A percentile compares a stretch with the other conserved stretches of the same genome.
Conservation (phyloP, 345 rosid species). For the Ceriops decandra region DNA sequence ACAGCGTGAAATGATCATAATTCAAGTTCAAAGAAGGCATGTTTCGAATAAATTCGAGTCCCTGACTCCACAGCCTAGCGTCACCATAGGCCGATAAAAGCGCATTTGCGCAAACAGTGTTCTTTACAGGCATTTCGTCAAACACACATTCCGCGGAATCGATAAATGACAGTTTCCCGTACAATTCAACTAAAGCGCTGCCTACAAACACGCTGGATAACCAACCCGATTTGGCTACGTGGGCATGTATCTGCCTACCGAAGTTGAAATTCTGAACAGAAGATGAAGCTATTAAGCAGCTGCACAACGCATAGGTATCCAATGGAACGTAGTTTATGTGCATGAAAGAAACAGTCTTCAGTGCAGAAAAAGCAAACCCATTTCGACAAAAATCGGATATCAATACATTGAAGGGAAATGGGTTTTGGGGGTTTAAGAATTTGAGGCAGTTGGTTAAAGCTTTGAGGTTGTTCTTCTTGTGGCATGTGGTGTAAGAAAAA, state of each 20-base stretch:
- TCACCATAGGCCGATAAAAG: conserved; percentile 43
- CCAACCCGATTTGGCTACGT: conserved; percentile 39
- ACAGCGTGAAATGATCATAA: conserved; percentile 45
- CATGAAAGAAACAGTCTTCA: conserved; percentile 44
- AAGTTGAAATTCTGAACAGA: conserved; percentile 24
- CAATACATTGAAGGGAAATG: conserved; percentile 41
- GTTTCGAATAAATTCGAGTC: conserved; percentile 33
- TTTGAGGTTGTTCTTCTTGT: conserved; percentile 15
- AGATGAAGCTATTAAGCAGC: conserved; percentile 42
- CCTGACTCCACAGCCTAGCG: conserved; percentile 38
- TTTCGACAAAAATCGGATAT: conserved; percentile 37
- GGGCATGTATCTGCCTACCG: conserved; percentile 43
- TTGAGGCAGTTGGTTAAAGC: conserved; percentile 33
- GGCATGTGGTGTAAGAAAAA: conserved; percentile 29
- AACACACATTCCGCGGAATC: conserved; percentile 36
- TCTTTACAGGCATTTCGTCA: conserved; percentile 53
- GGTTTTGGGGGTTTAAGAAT: conserved; percentile 27
- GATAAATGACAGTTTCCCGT: conserved; percentile 31
- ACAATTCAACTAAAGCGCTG: conserved; percentile 46
- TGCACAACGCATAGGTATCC: conserved; percentile 46
- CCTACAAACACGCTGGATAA: conserved; percentile 47
- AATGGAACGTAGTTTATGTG: conserved; percentile 33
- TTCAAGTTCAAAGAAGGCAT: conserved; percentile 41
- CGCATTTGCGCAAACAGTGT: conserved; percentile 55
- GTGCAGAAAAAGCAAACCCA: conserved; percentile 35